A percentile compares a stretch with the other conserved stretches of the same genome.
Conservation (phyloP, 2,329 filamentous ascomycete genomes). For the Trichoderma sp. region DNA sequence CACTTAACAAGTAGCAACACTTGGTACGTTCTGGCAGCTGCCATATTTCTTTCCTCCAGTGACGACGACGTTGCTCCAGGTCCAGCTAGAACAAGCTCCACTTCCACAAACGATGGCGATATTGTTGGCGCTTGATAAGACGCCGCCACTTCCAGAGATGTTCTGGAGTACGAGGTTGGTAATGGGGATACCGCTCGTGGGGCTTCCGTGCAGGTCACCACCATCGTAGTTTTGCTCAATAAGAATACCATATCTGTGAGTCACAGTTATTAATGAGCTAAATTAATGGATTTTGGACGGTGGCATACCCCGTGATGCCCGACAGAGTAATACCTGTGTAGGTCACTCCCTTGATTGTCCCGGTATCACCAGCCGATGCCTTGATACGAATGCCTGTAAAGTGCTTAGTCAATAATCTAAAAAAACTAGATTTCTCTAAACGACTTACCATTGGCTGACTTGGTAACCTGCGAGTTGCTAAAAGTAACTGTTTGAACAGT, state of each 20-base stretch:
- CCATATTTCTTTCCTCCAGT: conserved; percentile 47
- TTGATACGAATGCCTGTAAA: conserved; percentile 42
- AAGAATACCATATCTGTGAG: conserved; percentile 33
- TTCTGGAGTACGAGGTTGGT: conserved; percentile 43
- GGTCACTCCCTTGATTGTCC: conserved; percentile 41
- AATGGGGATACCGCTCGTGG: conserved; percentile 48
- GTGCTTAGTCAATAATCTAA: background rate
- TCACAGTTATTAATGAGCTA: background rate
- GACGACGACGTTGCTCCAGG: conserved; percentile 47
- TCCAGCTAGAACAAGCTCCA: conserved; percentile 46
- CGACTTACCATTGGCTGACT: conserved; percentile 48
- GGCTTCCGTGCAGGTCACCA: conserved; percentile 41
- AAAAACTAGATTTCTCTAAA: background rate
- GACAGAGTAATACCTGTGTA: conserved; percentile 44
- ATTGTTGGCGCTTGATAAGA: conserved; percentile 38
- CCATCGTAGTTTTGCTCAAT: conserved; percentile 48
- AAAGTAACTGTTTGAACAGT: conserved; percentile 50
- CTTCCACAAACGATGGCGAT: conserved; percentile 54
- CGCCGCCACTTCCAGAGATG: conserved; percentile 39
- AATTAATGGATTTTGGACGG: background rate
- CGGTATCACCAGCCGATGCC: conserved; percentile 45
- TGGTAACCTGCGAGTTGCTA: conserved; percentile 43
- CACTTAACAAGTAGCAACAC: conserved; percentile 3
- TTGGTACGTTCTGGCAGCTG: conserved; percentile 32
- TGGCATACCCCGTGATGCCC: conserved; percentile 34